Percentiles rank a stretch among this genome's conserved stretches.
Conservation (phyloP, 345 rosid species). For the Eucalyptus caleyi region DNA sequence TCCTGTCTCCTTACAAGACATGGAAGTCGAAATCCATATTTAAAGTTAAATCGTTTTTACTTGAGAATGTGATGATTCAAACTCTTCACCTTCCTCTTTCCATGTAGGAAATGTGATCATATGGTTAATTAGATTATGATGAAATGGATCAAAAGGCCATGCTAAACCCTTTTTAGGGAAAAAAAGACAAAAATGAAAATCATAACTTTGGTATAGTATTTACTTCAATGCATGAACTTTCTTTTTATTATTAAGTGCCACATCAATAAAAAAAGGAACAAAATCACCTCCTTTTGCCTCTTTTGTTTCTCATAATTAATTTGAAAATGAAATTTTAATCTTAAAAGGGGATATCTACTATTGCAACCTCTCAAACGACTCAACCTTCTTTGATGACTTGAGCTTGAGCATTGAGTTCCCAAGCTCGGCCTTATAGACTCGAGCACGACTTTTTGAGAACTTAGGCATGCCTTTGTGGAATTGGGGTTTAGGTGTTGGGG, state of each 20-base stretch:
- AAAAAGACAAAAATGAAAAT: background rate
- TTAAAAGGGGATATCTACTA: background rate
- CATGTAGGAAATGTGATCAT: no score
- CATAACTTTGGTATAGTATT: background rate
- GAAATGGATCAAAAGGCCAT: background rate
- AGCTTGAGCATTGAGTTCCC: background rate
- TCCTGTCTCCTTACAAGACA: fast-evolving
- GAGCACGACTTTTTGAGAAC: background rate
- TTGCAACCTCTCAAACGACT: background rate
- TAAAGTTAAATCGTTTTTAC: fast-evolving
- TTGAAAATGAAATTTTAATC: background rate
- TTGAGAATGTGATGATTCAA: fast-evolving
- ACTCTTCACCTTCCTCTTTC: fast-evolving
- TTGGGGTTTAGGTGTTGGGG: background rate
- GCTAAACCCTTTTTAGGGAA: background rate
- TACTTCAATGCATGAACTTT: background rate
- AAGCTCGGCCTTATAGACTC: no score
- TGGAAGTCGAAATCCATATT: fast-evolving
- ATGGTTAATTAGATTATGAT: background rate
- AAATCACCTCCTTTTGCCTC: background rate
- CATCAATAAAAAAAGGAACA: fast-evolving
- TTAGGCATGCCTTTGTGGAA: background rate
- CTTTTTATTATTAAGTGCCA: background rate
- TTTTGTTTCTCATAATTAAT: background rate
- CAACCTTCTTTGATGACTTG: background rate